Percentiles rank a stretch among this genome's conserved stretches.
These are phyloP conservation scores for Catenaria anguillulae DNA, from an alignment of 371 early-diverging fungal genomes.

Conservation along the genomic window DNA sequence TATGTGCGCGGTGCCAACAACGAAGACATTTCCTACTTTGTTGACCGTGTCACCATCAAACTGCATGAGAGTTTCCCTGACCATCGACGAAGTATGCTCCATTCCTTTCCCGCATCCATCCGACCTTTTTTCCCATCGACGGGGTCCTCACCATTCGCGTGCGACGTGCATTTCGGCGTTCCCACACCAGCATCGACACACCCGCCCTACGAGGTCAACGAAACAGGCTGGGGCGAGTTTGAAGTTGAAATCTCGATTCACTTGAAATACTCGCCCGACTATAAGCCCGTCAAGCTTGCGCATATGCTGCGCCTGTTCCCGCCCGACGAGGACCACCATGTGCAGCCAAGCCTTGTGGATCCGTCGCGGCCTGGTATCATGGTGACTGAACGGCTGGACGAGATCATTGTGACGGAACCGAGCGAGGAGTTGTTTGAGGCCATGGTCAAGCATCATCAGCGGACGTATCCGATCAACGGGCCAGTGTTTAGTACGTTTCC, in stretches of 20 bases:
- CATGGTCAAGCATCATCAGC: conserved; percentile 33
- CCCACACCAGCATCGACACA: conserved; percentile 43
- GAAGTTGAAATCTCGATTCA: conserved; percentile 78
- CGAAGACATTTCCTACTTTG: conserved; percentile 65
- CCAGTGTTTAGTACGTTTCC: background rate
- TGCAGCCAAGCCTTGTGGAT: conserved; percentile 26
- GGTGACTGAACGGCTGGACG: conserved; percentile 48
- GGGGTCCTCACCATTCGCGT: conserved; percentile 25
- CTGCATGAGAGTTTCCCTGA: conserved; percentile 91
- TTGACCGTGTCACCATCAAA: conserved; percentile 83
- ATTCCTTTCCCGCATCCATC: no score
- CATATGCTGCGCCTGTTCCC: conserved; percentile 73
- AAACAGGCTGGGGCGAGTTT: conserved; percentile 99
- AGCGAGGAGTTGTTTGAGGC: conserved; percentile 61
- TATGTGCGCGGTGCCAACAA: conserved; percentile 72
- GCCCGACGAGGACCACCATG: conserved; percentile 46
- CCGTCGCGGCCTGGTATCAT: conserved; percentile 19
- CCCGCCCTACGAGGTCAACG: conserved; percentile 81
- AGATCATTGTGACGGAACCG: conserved; percentile 77
- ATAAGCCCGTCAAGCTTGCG: conserved; percentile 64
- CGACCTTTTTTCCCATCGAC: no score
- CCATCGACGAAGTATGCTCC: conserved; percentile 56
- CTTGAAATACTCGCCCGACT: conserved; percentile 45
- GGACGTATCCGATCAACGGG: conserved; percentile 6
- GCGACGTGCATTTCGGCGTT: conserved; percentile 40